Percentiles rank a stretch among this genome's conserved stretches.
These are phyloP conservation scores for Vigna radiata DNA, from an alignment of 306 rosid genomes.

Conservation along the genomic window DNA sequence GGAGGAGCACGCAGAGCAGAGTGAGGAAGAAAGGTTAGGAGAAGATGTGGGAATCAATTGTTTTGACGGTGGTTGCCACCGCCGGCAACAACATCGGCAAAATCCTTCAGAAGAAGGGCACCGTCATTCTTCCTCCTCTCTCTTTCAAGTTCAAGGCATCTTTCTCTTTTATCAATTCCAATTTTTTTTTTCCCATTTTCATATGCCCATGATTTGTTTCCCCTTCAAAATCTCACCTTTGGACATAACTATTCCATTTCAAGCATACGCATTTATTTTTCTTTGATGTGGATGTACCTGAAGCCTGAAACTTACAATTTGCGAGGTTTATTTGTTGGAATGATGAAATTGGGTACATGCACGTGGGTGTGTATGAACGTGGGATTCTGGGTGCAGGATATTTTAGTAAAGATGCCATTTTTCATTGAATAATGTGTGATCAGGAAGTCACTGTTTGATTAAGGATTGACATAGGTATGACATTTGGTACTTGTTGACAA, in stretches of 20 bases:
- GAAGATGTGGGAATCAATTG: constrained; percentile 84
- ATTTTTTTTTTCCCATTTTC: not conserved
- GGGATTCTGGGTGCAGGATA: constrained; percentile 4
- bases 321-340: constrained; percentile 11
- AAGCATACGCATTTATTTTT: constrained; percentile 2
- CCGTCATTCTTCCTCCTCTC: constrained; percentile 90
- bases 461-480: constrained; percentile 1
- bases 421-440: constrained; percentile 12
- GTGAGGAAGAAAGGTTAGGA: constrained; percentile 24
- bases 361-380: not conserved
- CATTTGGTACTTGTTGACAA: constrained; percentile 6
- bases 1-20: constrained; percentile 18
- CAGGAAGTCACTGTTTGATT: constrained; percentile 39
- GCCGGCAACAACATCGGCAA: constrained; percentile 98
- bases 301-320: not conserved
- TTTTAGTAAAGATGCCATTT: constrained; percentile 23
- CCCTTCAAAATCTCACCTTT: constrained; percentile 19
- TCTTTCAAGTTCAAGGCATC: constrained; percentile 83
- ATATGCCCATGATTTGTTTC: constrained; percentile 1
- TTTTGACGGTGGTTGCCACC: constrained; percentile 80
- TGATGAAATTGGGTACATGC: constrained; percentile 26
- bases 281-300: constrained; percentile 1
- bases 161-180: not conserved
- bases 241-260: constrained; percentile 7
- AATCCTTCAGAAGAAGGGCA: constrained; percentile 92